phyloP scores from a whole-genome alignment of 768 basidiomycete species.

The Steccherinum ochraceum region DNA sequence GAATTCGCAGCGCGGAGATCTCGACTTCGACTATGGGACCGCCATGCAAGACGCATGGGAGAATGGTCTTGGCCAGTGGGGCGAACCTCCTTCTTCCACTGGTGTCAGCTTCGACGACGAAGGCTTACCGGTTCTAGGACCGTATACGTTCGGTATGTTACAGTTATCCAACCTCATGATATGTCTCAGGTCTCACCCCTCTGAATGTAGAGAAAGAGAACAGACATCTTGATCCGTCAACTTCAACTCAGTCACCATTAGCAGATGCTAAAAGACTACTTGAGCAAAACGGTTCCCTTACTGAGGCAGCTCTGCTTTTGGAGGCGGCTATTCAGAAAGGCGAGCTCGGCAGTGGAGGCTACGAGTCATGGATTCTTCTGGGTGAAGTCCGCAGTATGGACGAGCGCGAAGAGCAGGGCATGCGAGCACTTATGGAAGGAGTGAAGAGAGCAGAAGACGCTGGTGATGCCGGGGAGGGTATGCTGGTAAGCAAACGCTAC shows the following conservation, averaged over 20 bases:
- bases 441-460: conserved; percentile 58
- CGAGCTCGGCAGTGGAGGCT: conserved; percentile 74
- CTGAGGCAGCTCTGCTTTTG: conserved; percentile 79
- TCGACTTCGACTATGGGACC: conserved; percentile 53
- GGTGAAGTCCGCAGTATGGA: conserved; percentile 90
- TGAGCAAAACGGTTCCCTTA: conserved; percentile 75
- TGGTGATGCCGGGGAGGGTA: conserved; percentile 61
- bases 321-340: conserved; percentile 88
- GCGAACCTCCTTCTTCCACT: conserved; percentile 24
- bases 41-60: conserved; percentile 65
- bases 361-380: conserved; percentile 88
- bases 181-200: not conserved
- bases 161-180: not conserved
- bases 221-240: conserved; percentile 52
- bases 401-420: conserved; percentile 76
- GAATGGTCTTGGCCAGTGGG: conserved; percentile 40
- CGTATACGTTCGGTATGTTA: conserved; percentile 78
- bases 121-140: conserved; percentile 67
- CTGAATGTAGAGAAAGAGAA: conserved; percentile 63
- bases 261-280: conserved; percentile 72
- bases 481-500: conserved; percentile 48
- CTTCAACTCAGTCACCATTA: conserved; percentile 44
- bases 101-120: conserved; percentile 53
- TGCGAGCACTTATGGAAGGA: conserved; percentile 74
- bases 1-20: conserved; percentile 53